Conservation (phyloP, 176 grass and related monocot genomes). For the Bolboschoenus planiculmis region DNA sequence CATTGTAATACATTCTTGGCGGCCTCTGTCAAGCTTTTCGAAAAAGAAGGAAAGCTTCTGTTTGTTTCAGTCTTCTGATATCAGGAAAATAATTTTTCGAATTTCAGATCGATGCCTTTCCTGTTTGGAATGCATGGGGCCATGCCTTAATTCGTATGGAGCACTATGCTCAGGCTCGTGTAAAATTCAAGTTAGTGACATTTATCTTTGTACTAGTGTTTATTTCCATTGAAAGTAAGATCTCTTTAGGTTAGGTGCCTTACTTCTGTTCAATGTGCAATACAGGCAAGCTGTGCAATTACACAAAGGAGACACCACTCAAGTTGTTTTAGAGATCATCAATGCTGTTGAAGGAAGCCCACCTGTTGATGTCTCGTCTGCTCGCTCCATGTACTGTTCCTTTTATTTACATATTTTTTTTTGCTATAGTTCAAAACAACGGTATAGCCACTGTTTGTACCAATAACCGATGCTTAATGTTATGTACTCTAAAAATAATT, state of each 20-base stretch:
- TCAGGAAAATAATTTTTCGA: not conserved
- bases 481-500: not conserved
- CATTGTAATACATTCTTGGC: too few species aligned
- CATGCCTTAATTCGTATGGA: slow-evolving; percentile 96
- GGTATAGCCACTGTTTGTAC: not conserved
- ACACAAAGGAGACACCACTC: slow-evolving; percentile 63
- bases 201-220: not conserved
- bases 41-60: not conserved
- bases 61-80: not conserved
- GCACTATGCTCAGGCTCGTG: slow-evolving; percentile 94
- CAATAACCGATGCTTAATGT: not conserved
- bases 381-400: slow-evolving; percentile 60
- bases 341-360: slow-evolving; percentile 88
- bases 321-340: slow-evolving; percentile 83
- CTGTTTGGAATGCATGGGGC: slow-evolving; percentile 94
- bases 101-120: slow-evolving; percentile 81
- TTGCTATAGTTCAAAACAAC: not conserved
- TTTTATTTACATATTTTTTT: not conserved
- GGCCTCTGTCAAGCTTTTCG: too few species aligned
- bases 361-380: slow-evolving; percentile 79
- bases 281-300: slow-evolving; percentile 93
- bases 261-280: slow-evolving; percentile 19
- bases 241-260: slow-evolving; percentile 4
- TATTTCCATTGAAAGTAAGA: not conserved
- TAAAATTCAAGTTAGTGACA: slow-evolving; percentile 89